Base-by-base conservation (phyloP, 2,329 filamentous ascomycete species). In the Microcyclosporella mali region DNA sequence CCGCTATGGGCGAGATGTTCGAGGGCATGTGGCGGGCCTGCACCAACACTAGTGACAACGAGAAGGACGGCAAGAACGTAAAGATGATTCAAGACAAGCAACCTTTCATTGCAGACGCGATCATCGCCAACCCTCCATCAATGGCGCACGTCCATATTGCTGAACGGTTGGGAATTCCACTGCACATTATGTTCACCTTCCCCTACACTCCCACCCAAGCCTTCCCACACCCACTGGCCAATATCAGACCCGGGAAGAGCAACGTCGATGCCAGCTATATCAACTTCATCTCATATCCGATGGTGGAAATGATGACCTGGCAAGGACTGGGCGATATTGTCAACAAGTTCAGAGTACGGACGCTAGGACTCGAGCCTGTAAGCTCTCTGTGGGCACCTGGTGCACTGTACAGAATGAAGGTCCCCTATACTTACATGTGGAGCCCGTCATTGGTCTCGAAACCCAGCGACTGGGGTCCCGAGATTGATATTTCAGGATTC, bases 121-220 rank as follows among this genome's bases (percentile, higher is more conserved):
- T 92, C 54, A 90, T 92, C 46, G 85, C 86, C 0, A 92, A 92
- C 51, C 86, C 86, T 0, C 84, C 84, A 0, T 82, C 77, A 49
- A 87, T 89, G 62, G 84, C 82, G 0, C 85, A 88, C 57, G 71
- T 88, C 1, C 85, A 88, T 64, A 88, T 85, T 50, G 86, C 86
- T 0, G 85, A 92, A 63, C 79, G 83, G 18, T 63, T 92, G 17
- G 85, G 85, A 0, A 78, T 89, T 15, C 86, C 86, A 0, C 63
- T 90, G 2, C 84, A 89, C 59, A 69, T 59, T 39, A 59, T 57
- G 53, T 56, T 55, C 43, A 71, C 70, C 6, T 84, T 89, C 44
- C 85, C 85, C 0, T 89, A 86, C 56, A 85, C 80, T 0, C 84
- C 85, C 0, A 89, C 85, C 0, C 75, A 81, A 42, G 74, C 78